Percentiles rank a stretch among this genome's conserved stretches.
phyloP scores from a whole-genome alignment of 345 rosid genomes.

The Hibiscus tridactylites region DNA sequence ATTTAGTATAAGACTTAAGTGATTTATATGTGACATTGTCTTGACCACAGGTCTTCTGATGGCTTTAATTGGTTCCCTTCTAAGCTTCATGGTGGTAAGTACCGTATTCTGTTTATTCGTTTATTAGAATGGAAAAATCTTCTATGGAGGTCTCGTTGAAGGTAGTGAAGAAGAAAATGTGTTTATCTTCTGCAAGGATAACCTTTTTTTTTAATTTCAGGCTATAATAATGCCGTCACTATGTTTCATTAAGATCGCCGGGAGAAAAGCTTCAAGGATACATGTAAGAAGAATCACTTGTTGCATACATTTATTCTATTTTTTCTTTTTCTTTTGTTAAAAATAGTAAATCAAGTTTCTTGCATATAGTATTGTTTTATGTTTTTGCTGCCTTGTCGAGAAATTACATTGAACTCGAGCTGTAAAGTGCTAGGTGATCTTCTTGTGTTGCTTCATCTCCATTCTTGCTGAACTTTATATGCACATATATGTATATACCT shows the following conservation, averaged over 20 bases:
- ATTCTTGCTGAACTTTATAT: not conserved
- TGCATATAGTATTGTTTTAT: too few species aligned
- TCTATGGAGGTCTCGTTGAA: not conserved
- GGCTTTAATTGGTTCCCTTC: constrained; percentile 88
- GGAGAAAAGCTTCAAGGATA: constrained; percentile 56
- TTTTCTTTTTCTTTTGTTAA: not conserved
- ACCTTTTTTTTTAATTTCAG: constrained; percentile 23
- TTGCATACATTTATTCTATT: not conserved
- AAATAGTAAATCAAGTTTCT: not conserved
- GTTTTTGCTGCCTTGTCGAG: too few species aligned
- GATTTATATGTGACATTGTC: not conserved
- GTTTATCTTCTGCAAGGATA: not conserved
- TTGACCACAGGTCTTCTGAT: constrained; percentile 60
- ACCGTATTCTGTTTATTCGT: constrained; percentile 3
- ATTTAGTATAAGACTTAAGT: not conserved
- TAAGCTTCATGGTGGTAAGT: constrained; percentile 75
- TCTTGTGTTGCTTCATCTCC: too few species aligned
- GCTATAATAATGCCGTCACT: constrained; percentile 70
- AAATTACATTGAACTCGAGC: too few species aligned
- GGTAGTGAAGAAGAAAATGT: not conserved
- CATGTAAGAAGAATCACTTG: constrained; percentile 33
- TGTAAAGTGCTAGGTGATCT: too few species aligned
- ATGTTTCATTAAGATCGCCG: constrained; percentile 66
- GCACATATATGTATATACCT: not conserved
- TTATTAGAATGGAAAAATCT: not conserved